Percentiles rank a stretch among this genome's conserved stretches.
Conservation (phyloP, 768 basidiomycete genomes). For the Amanita exitialis region DNA sequence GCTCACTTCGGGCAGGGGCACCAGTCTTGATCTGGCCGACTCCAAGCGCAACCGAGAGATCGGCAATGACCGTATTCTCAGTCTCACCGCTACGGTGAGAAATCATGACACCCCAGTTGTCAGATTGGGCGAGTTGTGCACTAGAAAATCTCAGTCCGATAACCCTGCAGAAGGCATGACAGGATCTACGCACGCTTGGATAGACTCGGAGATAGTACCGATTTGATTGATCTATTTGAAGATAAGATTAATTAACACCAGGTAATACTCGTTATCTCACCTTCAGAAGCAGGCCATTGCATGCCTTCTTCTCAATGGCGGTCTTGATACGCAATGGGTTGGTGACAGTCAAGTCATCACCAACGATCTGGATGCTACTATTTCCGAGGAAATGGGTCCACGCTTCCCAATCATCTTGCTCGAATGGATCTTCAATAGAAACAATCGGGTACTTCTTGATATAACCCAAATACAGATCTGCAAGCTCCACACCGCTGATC, state of each 20-base stretch:
- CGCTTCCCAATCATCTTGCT: slow-evolving; percentile 99
- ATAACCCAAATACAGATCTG: slow-evolving; percentile 81
- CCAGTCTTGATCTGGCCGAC: slow-evolving; percentile 98
- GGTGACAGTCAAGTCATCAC: slow-evolving; percentile 96
- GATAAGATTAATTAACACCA: not conserved
- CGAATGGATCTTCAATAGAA: slow-evolving; percentile 96
- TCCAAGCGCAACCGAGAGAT: slow-evolving; percentile 88
- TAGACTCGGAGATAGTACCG: slow-evolving; percentile 97
- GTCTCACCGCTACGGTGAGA: slow-evolving; percentile 99
- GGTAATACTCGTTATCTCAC: slow-evolving; percentile 16
- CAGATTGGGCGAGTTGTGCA: slow-evolving; percentile 91
- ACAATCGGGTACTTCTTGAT: slow-evolving; percentile 93
- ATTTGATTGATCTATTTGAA: slow-evolving; percentile 82
- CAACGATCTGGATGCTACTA: slow-evolving; percentile 82
- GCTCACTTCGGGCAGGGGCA: slow-evolving; percentile 92
- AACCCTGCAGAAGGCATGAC: not conserved
- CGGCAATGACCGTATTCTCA: slow-evolving; percentile 94
- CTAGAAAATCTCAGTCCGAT: slow-evolving; percentile 25
- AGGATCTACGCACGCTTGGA: slow-evolving; percentile 74
- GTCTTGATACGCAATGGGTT: slow-evolving; percentile 97
- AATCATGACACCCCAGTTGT: slow-evolving; percentile 99
- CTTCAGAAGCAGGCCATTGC: slow-evolving; percentile 97
- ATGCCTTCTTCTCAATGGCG: slow-evolving; percentile 98
- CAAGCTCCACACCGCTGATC: slow-evolving; percentile 89
- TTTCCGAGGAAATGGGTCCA: slow-evolving; percentile 87